These are phyloP conservation scores for Porphyridium purpureum DNA, from an alignment of 23 red algal genomes.

Conservation along the genomic window DNA sequence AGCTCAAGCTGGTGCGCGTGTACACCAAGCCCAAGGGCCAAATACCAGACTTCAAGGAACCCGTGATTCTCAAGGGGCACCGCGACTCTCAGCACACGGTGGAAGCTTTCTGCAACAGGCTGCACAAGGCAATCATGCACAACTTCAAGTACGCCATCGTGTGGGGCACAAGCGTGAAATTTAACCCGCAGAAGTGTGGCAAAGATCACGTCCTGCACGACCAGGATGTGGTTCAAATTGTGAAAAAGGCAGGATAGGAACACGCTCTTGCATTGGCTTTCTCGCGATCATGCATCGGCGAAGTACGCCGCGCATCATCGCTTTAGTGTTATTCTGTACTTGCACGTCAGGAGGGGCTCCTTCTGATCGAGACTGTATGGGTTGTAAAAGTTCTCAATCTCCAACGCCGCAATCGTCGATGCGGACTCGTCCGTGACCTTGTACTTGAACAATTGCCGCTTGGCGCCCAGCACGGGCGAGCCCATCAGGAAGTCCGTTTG, in stretches of 20 bases:
- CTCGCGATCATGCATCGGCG: no score
- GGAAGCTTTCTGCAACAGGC: slow-evolving; percentile 60
- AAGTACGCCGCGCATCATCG: no score
- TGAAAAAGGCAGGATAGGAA: slow-evolving; percentile 41
- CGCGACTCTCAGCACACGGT: slow-evolving; percentile 45
- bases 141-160: slow-evolving; percentile 81
- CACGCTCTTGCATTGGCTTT: no score
- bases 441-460: no score
- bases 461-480: no score
- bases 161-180: slow-evolving; percentile 79
- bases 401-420: no score
- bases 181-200: slow-evolving; percentile 93
- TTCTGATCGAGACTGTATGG: no score
- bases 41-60: slow-evolving; percentile 65
- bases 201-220: slow-evolving; percentile 82
- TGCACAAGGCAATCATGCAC: slow-evolving; percentile 76
- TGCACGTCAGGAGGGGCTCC: no score
- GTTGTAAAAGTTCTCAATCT: no score
- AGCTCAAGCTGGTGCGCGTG: slow-evolving; percentile 76
- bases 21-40: slow-evolving; percentile 95
- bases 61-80: slow-evolving; percentile 54
- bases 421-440: no score
- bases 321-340: no score
- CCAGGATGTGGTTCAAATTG: slow-evolving; percentile 90
- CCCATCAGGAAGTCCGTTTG: no score